Percentiles rank a stretch among this genome's conserved stretches.
These are phyloP conservation scores for Hyphopichia homilentoma DNA, from an alignment of 805 yeast species.

Conservation along the genomic window DNA sequence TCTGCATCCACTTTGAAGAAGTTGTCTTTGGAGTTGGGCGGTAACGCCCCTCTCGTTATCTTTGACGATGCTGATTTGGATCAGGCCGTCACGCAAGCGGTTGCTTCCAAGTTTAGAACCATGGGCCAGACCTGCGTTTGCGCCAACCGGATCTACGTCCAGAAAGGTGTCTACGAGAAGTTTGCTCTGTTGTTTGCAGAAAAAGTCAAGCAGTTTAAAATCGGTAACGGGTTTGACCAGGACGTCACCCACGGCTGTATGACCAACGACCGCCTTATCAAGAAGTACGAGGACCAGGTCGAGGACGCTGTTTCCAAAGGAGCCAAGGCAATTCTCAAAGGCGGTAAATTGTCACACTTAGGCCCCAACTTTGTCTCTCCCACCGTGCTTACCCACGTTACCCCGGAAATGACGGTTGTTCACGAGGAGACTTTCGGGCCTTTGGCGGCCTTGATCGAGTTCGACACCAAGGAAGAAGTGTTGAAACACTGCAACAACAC, in stretches of 20 bases:
- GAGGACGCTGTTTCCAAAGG: constrained; percentile 54
- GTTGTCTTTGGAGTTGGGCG: constrained; percentile 71
- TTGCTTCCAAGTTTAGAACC: constrained; percentile 68
- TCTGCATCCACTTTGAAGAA: constrained; percentile 63
- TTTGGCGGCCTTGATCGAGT: constrained; percentile 53
- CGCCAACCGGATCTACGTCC: constrained; percentile 70
- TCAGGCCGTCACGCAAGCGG: constrained; percentile 61
- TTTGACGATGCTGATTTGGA: constrained; percentile 71
- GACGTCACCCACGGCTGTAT: constrained; percentile 55
- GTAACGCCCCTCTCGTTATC: constrained; percentile 76
- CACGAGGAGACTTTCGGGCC: constrained; percentile 68
- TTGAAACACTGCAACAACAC: constrained; percentile 52
- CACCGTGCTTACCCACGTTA: constrained; percentile 48
- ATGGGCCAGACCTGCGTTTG: constrained; percentile 83
- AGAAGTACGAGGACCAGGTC: constrained; percentile 52
- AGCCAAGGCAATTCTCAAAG: constrained; percentile 47
- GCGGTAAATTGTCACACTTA: constrained; percentile 48
- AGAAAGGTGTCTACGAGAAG: constrained; percentile 59
- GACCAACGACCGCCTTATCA: constrained; percentile 48
- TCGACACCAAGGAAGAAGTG: constrained; percentile 52
- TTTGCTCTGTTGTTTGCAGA: constrained; percentile 49
- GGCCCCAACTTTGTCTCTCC: constrained; percentile 56
- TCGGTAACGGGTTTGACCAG: constrained; percentile 55
- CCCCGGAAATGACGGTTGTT: constrained; percentile 46
- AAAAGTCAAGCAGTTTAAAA: constrained; percentile 43